Conservation (phyloP, 805 yeast genomes). For the Wickerhamiella spandovensis region DNA sequence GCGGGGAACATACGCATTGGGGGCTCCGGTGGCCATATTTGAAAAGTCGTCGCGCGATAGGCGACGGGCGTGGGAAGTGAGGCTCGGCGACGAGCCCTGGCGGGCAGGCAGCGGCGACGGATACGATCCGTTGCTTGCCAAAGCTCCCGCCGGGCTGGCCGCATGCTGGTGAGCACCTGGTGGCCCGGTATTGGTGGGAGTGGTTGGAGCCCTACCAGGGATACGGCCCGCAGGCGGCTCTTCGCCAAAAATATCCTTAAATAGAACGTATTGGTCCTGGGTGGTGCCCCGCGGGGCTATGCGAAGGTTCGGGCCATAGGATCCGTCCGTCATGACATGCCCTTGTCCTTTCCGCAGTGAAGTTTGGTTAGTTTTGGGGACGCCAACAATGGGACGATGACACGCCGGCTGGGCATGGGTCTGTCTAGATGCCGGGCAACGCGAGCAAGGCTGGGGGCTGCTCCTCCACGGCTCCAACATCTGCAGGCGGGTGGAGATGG, state of each 20-base stretch:
- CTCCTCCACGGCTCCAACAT: neutral
- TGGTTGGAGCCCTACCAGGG: slow-evolving; percentile 1
- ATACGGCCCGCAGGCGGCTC: slow-evolving; percentile 25
- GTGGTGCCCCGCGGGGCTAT: slow-evolving; percentile 1
- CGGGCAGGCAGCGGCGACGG: neutral
- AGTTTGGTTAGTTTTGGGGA: neutral
- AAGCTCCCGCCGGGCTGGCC: neutral
- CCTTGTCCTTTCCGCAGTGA: neutral
- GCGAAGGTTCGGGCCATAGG: slow-evolving; percentile 4
- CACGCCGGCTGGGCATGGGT: neutral
- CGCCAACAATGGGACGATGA: neutral
- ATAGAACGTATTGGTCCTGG: slow-evolving; percentile 18
- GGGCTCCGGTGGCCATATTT: neutral
- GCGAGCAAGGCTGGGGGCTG: neutral
- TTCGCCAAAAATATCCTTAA: slow-evolving; percentile 25
- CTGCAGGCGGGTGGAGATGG: neutral
- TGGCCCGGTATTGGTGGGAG: neutral
- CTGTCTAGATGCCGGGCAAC: neutral
- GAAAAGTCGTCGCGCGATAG: neutral
- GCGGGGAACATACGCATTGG: neutral
- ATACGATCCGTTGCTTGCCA: neutral
- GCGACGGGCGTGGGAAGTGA: neutral
- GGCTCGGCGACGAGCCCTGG: neutral
- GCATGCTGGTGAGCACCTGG: neutral
- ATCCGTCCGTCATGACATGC: slow-evolving; percentile 6